Evolutionary conservation across 176 grass and related monocot species (phyloP).

Genomic region (Carex parvula): DNA sequence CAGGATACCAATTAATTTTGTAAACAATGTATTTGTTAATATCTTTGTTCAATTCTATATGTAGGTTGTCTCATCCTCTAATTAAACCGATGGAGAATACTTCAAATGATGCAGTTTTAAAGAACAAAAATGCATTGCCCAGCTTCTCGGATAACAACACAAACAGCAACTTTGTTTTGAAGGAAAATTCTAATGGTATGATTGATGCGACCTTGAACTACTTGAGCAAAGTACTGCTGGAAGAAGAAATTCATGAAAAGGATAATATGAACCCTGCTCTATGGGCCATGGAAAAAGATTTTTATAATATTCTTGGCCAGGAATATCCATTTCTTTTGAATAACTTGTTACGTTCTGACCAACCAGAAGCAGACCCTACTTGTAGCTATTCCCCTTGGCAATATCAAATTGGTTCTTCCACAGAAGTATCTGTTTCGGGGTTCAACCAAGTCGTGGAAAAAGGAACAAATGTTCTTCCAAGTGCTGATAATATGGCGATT

Average conservation of each 20-base stretch:
- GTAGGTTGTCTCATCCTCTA: neutral
- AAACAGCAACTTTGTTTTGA: neutral
- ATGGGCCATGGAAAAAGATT: slow-evolving; percentile 31
- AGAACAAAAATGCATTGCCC: neutral
- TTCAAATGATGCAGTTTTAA: neutral
- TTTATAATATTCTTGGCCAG: slow-evolving; percentile 35
- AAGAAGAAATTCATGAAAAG: slow-evolving; percentile 41
- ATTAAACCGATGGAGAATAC: neutral
- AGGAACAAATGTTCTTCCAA: slow-evolving; percentile 14
- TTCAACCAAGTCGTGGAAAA: slow-evolving; percentile 27
- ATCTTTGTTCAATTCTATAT: neutral
- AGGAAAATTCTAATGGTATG: neutral
- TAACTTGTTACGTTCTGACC: neutral
- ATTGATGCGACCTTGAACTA: slow-evolving; percentile 32
- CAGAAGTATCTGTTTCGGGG: slow-evolving; percentile 8
- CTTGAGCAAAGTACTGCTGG: slow-evolving; percentile 35
- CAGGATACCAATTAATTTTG: neutral
- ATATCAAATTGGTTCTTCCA: neutral
- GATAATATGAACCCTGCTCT: slow-evolving; percentile 13
- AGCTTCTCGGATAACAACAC: neutral
- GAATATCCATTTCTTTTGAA: slow-evolving; percentile 25
- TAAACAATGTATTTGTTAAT: neutral
- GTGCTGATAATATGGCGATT: slow-evolving; percentile 17
- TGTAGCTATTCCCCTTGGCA: neutral
- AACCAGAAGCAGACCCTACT: neutral